Evolutionary conservation across 225 moss, liverwort and hornwort genomes (phyloP).

Genomic region (Takakia lepidozioides): DNA sequence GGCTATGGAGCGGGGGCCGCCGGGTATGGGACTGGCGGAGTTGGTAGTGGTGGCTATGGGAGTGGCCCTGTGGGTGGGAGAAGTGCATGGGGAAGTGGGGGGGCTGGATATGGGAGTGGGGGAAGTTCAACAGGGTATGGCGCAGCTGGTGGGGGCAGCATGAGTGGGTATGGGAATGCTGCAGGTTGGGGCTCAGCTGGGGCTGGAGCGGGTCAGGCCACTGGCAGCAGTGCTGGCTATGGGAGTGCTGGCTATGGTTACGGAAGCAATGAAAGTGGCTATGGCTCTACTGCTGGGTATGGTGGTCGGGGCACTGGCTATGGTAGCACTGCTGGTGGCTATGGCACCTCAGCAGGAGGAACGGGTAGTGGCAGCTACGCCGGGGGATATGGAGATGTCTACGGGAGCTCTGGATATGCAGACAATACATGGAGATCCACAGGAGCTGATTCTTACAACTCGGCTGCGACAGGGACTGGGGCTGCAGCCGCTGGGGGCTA

Average conservation of each 20-base stretch:
- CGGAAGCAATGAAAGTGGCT: slow-evolving; percentile 14
- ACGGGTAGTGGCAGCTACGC: slow-evolving; percentile 33
- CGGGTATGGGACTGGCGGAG: slow-evolving; percentile 34
- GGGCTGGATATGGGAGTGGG: slow-evolving; percentile 34
- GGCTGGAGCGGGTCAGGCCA: slow-evolving; percentile 37
- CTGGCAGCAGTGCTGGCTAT: slow-evolving; percentile 18
- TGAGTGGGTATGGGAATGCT: slow-evolving; percentile 33
- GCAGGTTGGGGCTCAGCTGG: slow-evolving; percentile 44
- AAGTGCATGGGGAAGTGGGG: slow-evolving; percentile 45
- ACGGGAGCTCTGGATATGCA: slow-evolving; percentile 35
- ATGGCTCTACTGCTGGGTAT: slow-evolving; percentile 18
- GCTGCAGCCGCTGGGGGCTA: slow-evolving; percentile 23
- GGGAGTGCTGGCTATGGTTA: slow-evolving; percentile 15
- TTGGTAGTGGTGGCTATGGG: slow-evolving; percentile 26
- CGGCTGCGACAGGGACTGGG: slow-evolving; percentile 28
- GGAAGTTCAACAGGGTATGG: slow-evolving; percentile 34
- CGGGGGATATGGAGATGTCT: slow-evolving; percentile 5
- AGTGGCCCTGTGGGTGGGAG: slow-evolving; percentile 31
- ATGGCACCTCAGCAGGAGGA: slow-evolving; percentile 30
- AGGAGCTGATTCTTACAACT: slow-evolving; percentile 32
- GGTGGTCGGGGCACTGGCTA: slow-evolving; percentile 39
- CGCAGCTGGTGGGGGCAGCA: slow-evolving; percentile 18
- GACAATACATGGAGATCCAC: slow-evolving; percentile 45
- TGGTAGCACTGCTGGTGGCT: slow-evolving; percentile 10
- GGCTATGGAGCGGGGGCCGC: slow-evolving; percentile 32